Conservation (phyloP, 768 basidiomycete species). For the Coprinopsis sp. region DNA sequence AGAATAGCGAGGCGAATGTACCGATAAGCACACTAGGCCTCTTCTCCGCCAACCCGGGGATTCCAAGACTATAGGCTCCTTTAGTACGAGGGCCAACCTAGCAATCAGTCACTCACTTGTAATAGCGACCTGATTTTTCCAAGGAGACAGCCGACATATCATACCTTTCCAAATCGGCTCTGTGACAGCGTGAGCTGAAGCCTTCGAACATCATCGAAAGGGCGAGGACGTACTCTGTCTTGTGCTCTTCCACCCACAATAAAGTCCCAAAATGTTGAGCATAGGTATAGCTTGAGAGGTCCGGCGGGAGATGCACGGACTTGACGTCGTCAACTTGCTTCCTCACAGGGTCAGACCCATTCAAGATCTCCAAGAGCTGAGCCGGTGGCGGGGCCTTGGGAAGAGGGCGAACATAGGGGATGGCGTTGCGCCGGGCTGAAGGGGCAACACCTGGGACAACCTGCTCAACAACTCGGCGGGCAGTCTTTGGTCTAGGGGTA, state of each 20-base stretch:
- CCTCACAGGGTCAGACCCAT: conserved; percentile 9
- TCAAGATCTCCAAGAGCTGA: conserved; percentile 26
- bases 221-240: conserved; percentile 32
- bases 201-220: background rate
- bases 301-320: conserved; percentile 34
- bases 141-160: conserved; percentile 34
- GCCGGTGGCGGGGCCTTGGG: conserved; percentile 37
- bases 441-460: conserved; percentile 42
- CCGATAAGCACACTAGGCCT: conserved; percentile 55
- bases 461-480: conserved; percentile 27
- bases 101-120: conserved; percentile 30
- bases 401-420: conserved; percentile 38
- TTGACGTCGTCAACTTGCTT: conserved; percentile 28
- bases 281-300: conserved; percentile 36
- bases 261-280: conserved; percentile 44
- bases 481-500: conserved; percentile 31
- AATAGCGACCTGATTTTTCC: conserved; percentile 27
- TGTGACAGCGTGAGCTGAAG: conserved; percentile 16
- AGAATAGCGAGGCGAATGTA: conserved; percentile 18
- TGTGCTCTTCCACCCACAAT: conserved; percentile 52
- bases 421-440: conserved; percentile 33
- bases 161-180: conserved; percentile 35
- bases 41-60: conserved; percentile 52
- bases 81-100: background rate
- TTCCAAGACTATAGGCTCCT: conserved; percentile 16